Percentiles rank a stretch among this genome's conserved stretches.
These are phyloP conservation scores for Calonectria honghensis DNA, from an alignment of 2,329 filamentous ascomycete genomes.

Conservation along the genomic window DNA sequence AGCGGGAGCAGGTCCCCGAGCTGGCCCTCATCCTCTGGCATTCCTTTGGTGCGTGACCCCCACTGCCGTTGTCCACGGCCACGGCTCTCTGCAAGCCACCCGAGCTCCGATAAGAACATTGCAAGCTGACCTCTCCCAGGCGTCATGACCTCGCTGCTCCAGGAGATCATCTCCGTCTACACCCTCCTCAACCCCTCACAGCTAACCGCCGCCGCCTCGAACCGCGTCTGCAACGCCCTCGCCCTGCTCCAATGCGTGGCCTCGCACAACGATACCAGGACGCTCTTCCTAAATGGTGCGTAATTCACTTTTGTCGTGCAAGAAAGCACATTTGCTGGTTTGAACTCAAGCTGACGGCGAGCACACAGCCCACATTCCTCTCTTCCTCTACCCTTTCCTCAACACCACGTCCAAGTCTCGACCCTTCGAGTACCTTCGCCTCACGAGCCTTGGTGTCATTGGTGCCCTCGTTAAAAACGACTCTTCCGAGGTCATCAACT, in stretches of 20 bases:
- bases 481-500: conserved; percentile 98
- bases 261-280: conserved; percentile 96
- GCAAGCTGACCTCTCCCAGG: conserved; percentile 71
- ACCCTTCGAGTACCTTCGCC: conserved; percentile 96
- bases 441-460: conserved; percentile 97
- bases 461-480: conserved; percentile 99
- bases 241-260: conserved; percentile 97
- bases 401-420: conserved; percentile 99
- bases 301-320: conserved; percentile 26
- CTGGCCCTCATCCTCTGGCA: conserved; percentile 98
- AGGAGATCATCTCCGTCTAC: conserved; percentile 99
- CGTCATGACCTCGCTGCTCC: conserved; percentile 97
- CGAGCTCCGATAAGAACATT: not conserved
- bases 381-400: conserved; percentile 98
- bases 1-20: conserved; percentile 97
- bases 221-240: conserved; percentile 97
- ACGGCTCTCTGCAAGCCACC: conserved; percentile 14
- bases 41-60: conserved; percentile 85
- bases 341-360: conserved; percentile 44
- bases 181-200: conserved; percentile 97
- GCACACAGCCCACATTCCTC: conserved; percentile 89
- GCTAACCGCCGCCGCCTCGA: conserved; percentile 96
- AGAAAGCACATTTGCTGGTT: not conserved
- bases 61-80: conserved; percentile 29
- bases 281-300: conserved; percentile 93